Evolutionary conservation across 176 grass and related monocot genomes (phyloP).

Genomic region (Triticum timopheevii): DNA sequence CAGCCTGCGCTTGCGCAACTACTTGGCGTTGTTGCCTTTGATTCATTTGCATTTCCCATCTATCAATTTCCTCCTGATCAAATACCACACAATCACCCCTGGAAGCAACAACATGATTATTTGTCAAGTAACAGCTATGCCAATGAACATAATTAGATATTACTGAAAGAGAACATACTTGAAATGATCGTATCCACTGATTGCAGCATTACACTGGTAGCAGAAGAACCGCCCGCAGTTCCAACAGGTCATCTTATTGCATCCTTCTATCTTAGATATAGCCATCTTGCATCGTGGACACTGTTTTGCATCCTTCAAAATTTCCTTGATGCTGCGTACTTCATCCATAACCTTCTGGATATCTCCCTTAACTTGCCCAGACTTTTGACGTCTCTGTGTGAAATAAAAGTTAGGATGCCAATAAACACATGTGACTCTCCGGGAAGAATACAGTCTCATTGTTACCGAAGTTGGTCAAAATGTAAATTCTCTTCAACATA

Average conservation of each 20-base stretch:
- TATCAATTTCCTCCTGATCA: conserved; percentile 54
- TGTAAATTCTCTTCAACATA: not conserved
- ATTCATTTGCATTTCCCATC: conserved; percentile 78
- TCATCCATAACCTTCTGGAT: conserved; percentile 57
- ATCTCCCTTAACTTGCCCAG: conserved; percentile 39
- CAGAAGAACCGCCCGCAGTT: conserved; percentile 71
- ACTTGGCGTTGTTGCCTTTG: conserved; percentile 36
- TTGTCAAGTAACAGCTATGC: not conserved
- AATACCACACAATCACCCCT: conserved; percentile 68
- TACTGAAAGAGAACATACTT: conserved; percentile 37
- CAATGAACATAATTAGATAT: conserved; percentile 21
- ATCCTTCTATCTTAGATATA: conserved; percentile 75
- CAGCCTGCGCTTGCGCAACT: conserved; percentile 47
- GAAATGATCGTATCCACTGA: conserved; percentile 89
- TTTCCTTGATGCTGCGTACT: conserved; percentile 61
- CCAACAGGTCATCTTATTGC: conserved; percentile 75
- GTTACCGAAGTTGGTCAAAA: conserved; percentile 15
- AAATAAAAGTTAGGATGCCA: conserved; percentile 34
- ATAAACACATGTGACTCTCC: not conserved
- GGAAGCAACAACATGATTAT: conserved; percentile 5
- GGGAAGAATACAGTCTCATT: not conserved
- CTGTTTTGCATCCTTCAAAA: conserved; percentile 68
- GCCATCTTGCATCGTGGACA: conserved; percentile 79
- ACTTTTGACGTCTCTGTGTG: conserved; percentile 47
- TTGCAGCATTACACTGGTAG: conserved; percentile 69